Percentiles rank a stretch among this genome's conserved stretches.
phyloP scores from a whole-genome alignment of 306 rosid genomes.

The Erythrophleum fordii region DNA sequence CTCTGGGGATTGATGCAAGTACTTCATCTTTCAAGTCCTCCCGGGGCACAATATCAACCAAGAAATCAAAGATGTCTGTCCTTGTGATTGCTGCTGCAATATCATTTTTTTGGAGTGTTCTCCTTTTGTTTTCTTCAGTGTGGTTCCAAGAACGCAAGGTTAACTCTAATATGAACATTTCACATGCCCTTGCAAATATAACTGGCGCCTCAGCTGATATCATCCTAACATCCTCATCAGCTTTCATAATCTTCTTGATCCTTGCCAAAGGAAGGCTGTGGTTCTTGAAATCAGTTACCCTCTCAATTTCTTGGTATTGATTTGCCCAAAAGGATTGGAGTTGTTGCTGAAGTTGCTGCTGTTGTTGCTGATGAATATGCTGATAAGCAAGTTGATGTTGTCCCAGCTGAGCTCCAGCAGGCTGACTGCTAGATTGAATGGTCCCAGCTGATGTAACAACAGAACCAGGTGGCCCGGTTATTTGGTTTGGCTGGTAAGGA shows the following conservation, averaged over 20 bases:
- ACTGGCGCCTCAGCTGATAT: constrained; percentile 80
- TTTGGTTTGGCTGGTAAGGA: constrained; percentile 48
- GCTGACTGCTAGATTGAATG: constrained; percentile 53
- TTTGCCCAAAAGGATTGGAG: constrained; percentile 63
- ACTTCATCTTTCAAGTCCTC: constrained; percentile 79
- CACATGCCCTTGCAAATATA: constrained; percentile 74
- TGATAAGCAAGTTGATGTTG: constrained; percentile 73
- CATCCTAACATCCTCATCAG: constrained; percentile 78
- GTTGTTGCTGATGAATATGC: constrained; percentile 61
- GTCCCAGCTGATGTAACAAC: constrained; percentile 44
- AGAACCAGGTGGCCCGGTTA: constrained; percentile 42
- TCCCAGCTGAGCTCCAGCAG: constrained; percentile 55
- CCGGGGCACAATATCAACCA: constrained; percentile 72
- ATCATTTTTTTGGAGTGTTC: constrained; percentile 74
- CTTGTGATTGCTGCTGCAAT: constrained; percentile 79
- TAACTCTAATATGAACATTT: constrained; percentile 74
- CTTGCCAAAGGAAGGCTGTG: constrained; percentile 80
- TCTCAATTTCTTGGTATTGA: constrained; percentile 66
- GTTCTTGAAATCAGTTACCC: constrained; percentile 72
- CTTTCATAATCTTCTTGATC: constrained; percentile 83
- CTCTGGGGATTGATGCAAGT: constrained; percentile 69
- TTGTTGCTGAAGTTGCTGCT: constrained; percentile 64
- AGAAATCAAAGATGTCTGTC: constrained; percentile 72
- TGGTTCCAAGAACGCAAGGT: constrained; percentile 82
- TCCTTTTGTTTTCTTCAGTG: constrained; percentile 73